phyloP scores from a whole-genome alignment of 208 protist genomes.

The Leishmania major region DNA sequence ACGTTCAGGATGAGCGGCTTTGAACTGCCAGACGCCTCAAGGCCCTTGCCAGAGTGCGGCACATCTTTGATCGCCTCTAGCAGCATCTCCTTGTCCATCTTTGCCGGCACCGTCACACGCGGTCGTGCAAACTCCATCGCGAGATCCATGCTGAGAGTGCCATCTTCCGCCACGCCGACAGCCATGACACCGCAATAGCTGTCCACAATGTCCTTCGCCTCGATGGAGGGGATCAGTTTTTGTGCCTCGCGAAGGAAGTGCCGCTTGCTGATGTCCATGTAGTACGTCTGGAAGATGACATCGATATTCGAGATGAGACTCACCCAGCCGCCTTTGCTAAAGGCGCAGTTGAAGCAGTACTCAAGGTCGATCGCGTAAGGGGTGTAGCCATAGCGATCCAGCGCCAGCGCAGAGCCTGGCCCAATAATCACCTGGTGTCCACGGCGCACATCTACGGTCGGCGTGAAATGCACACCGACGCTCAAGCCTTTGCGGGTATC shows the following conservation, averaged over 20 bases:
- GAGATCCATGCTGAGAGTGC: conserved; percentile 69
- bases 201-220: conserved; percentile 63
- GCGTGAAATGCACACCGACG: conserved; percentile 88
- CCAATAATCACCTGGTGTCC: conserved; percentile 83
- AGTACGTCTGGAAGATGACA: conserved; percentile 63
- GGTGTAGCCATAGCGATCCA: conserved; percentile 84
- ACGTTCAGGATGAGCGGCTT: conserved; percentile 83
- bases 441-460: conserved; percentile 73
- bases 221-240: conserved; percentile 75
- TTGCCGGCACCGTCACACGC: conserved; percentile 51
- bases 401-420: conserved; percentile 72
- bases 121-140: conserved; percentile 75
- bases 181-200: conserved; percentile 83
- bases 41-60: conserved; percentile 13
- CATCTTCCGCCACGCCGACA: conserved; percentile 55
- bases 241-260: conserved; percentile 71
- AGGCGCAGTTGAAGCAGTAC: conserved; percentile 71
- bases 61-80: conserved; percentile 42
- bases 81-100: conserved; percentile 36
- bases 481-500: conserved; percentile 61
- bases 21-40: conserved; percentile 5
- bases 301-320: conserved; percentile 57
- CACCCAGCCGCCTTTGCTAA: conserved; percentile 78
- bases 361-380: conserved; percentile 75
- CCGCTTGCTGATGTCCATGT: conserved; percentile 58